These are phyloP conservation scores for Termitomyces titanicus DNA, from an alignment of 768 basidiomycete species.

Conservation along the genomic window DNA sequence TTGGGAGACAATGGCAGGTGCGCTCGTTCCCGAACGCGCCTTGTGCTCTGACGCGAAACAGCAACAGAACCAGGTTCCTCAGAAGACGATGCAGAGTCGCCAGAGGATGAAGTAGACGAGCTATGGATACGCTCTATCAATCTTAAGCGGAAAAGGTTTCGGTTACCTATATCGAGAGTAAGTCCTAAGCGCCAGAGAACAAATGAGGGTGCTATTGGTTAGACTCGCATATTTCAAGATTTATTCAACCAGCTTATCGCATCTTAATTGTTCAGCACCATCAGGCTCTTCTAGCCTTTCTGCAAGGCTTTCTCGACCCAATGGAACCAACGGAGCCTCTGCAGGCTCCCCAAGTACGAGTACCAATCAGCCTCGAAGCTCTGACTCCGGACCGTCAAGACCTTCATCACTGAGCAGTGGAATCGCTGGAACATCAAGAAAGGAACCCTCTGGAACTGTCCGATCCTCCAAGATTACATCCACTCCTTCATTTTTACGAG, in stretches of 20 bases:
- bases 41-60: not conserved
- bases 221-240: not conserved
- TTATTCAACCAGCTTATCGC: not conserved
- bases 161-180: not conserved
- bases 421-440: not conserved
- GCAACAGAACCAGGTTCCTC: conserved; percentile 11
- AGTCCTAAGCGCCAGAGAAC: conserved; percentile 13
- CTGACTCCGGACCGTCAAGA: not conserved
- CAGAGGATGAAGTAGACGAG: conserved; percentile 8
- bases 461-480: not conserved
- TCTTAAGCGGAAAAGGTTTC: conserved; percentile 11
- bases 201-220: not conserved
- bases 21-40: not conserved
- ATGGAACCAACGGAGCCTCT: not conserved
- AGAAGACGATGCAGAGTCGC: conserved; percentile 6
- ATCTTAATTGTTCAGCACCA: not conserved
- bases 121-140: not conserved
- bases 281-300: not conserved
- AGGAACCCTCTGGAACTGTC: not conserved
- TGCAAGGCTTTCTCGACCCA: not conserved
- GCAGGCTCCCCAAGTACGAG: not conserved
- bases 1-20: conserved; percentile 10
- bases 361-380: not conserved
- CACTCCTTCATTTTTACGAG: not conserved
- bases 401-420: not conserved